These are phyloP conservation scores for Hebeloma cylindrosporum DNA, from an alignment of 768 basidiomycete genomes.

Conservation along the genomic window DNA sequence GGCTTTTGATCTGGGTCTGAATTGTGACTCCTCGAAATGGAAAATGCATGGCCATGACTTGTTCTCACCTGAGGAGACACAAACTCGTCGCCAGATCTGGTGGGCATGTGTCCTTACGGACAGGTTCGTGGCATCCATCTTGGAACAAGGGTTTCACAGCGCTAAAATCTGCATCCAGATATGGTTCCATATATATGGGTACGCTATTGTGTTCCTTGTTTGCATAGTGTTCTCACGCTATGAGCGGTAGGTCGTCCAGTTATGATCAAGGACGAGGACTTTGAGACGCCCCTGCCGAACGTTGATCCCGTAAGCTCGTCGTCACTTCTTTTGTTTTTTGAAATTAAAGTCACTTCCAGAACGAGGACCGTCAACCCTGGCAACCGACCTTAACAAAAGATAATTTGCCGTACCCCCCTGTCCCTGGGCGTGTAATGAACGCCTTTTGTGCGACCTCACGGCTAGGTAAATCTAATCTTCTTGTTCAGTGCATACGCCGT, in stretches of 20 bases:
- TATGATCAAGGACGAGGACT: slow-evolving; percentile 67
- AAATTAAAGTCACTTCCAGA: slow-evolving; percentile 36
- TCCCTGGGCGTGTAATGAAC: slow-evolving; percentile 49
- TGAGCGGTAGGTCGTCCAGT: slow-evolving; percentile 57
- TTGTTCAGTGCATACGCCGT: neutral
- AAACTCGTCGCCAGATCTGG: slow-evolving; percentile 76
- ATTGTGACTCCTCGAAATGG: slow-evolving; percentile 78
- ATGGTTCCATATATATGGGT: slow-evolving; percentile 78
- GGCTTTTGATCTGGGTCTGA: slow-evolving; percentile 81
- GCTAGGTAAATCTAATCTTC: slow-evolving; percentile 47
- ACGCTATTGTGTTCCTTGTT: slow-evolving; percentile 13
- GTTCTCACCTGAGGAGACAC: slow-evolving; percentile 66
- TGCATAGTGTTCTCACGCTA: slow-evolving; percentile 11
- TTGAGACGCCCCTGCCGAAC: slow-evolving; percentile 63
- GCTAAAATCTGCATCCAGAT: slow-evolving; percentile 29
- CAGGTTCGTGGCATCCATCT: slow-evolving; percentile 43
- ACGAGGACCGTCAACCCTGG: slow-evolving; percentile 59
- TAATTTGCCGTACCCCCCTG: slow-evolving; percentile 44
- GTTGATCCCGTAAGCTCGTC: slow-evolving; percentile 48
- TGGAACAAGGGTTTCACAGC: neutral
- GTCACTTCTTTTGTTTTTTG: neutral
- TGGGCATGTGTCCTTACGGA: slow-evolving; percentile 74
- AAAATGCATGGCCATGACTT: slow-evolving; percentile 58
- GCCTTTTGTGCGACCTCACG: slow-evolving; percentile 56
- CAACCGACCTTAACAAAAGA: slow-evolving; percentile 42